Evolutionary conservation across 1,139 yeast genomes (phyloP), one percentile per base, ranked within the genome.

Genomic region (Diutina sp.): DNA sequence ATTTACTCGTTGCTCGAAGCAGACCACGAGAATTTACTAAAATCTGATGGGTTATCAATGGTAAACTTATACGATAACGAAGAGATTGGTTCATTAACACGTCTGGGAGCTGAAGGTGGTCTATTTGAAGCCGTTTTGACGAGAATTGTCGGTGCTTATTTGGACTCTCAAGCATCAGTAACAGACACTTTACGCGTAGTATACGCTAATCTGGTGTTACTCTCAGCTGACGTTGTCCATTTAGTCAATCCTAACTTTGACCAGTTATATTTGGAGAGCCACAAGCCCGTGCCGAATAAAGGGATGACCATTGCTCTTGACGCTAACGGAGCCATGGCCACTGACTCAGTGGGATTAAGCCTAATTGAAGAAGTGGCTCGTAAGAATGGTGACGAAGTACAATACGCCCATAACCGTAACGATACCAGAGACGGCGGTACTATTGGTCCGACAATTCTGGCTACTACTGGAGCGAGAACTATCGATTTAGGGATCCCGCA

Each of bases 401-500:
- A 89, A 68, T 80, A 79, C 66, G 82, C 84, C 72, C 85, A 84
- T 63, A 80, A 84, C 61, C 78, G 90, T 66, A 87, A 87, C 68
- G 89, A 83, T 65, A 76, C 84, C 8, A 74, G 88, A 59, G 82
- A 87, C 2, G 95, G 95, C 14, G 89, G 91, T 32, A 87, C 95
- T 21, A 85, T 87, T 65, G 95, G 95, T 0, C 93, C 93, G 7
- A 74, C 79, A 52, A 71, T 87, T 57, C 74, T 90, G 1, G 71
- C 82, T 6, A 74, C 69, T 50, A 85, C 91, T 1, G 95, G 95
- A 41, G 87, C 90, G 9, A 76, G 90, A 64, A 84, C 90, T 30
- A 77, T 86, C 55, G 95, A 87, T 66, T 72, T 85, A 58, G 95
- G 95, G 48, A 82, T 87, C 60, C 85, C 95, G 0, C 90, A 86